Evolutionary conservation across 352 stramenopile species (phyloP), one percentile per base, ranked within the genome.

Genomic region (Phytophthora palmivora): DNA sequence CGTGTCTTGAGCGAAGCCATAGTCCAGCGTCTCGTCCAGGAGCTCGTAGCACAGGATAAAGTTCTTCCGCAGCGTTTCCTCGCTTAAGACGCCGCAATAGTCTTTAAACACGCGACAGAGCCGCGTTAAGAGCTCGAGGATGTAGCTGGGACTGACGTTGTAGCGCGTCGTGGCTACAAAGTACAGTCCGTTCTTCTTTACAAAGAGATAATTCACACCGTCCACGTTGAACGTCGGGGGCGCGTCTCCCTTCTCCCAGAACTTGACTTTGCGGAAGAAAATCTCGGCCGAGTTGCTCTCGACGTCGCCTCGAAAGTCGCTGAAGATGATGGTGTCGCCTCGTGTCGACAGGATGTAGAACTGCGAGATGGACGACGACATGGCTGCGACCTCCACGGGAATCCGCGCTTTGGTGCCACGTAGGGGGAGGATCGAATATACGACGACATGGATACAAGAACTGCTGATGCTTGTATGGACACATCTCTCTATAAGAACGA

Each of bases 11-110:
- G 97, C 96, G 76, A 99, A 98, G 10, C 97, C 97, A 69, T 97
- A 99, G 80, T 99, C 97, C n/a, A 98, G 70, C 58, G 98, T 98
- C 77, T 99, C 97, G 78, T 99, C 97, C 38, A 99, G 82, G 39
- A 99, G 82, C 78, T 99, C 97, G 73, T 99, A 99, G 61, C 98
- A 95, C 37, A 99, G 72, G 62, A 99, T 98, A 65, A 99, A 99
- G 77, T 99, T 99, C 88, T 99, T 99, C 37, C 97, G 89, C 67
- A 99, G 96, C n/a, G 96, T 97, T 76, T 99, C 96, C 65, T 98
- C 97, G 26, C 92, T 98, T 18, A 99, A 78, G 30, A 98, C 96
- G 22, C 98, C 98, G 74, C 98, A 99, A 74, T 99, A 99, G 84
- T 99, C 98, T 81, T 99, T 99, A 74, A 99, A 99, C 34, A 99